A percentile compares a stretch with the other conserved stretches of the same genome.
phyloP scores from a whole-genome alignment of 495 filamentous ascomycete species.

The Penicillium nucicola region DNA sequence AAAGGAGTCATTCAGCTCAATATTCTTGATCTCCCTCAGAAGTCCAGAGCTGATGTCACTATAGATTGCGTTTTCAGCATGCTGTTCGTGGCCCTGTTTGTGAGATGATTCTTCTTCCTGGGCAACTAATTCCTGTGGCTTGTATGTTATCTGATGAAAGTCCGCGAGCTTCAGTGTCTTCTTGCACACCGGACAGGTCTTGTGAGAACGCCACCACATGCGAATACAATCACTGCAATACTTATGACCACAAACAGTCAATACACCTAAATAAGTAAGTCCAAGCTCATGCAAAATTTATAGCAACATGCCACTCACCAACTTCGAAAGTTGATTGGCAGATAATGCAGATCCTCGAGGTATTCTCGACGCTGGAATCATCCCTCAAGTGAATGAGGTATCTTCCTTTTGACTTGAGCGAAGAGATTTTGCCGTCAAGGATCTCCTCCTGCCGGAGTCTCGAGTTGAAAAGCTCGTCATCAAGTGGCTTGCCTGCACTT shows the following conservation, averaged over 20 bases:
- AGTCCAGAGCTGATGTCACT: constrained; percentile 66
- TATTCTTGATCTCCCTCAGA: constrained; percentile 76
- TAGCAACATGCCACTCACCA: constrained; percentile 44
- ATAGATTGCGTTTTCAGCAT: constrained; percentile 61
- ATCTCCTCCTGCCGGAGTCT: constrained; percentile 45
- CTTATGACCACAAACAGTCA: constrained; percentile 88
- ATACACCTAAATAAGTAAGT: constrained; percentile 41
- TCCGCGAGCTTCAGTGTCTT: constrained; percentile 54
- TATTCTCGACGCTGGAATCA: constrained; percentile 55
- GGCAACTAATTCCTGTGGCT: constrained; percentile 65
- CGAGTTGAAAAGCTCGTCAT: constrained; percentile 29
- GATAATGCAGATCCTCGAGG: constrained; percentile 69
- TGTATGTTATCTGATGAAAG: constrained; percentile 81
- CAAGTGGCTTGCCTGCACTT: constrained; percentile 43
- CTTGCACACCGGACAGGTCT: constrained; percentile 78
- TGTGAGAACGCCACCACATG: constrained; percentile 65
- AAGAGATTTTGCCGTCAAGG: constrained; percentile 52
- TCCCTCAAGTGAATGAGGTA: constrained; percentile 64
- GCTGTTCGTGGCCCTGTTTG: constrained; percentile 25
- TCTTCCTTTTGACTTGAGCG: constrained; percentile 63
- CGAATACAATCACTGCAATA: constrained; percentile 85
- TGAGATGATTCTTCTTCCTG: constrained; percentile 56
- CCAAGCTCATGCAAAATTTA: neutral
- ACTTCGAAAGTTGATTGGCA: constrained; percentile 69
- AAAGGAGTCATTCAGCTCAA: constrained; percentile 72